Conservation (phyloP, 75 land plant species). For the Cunninghamia lanceolata region DNA sequence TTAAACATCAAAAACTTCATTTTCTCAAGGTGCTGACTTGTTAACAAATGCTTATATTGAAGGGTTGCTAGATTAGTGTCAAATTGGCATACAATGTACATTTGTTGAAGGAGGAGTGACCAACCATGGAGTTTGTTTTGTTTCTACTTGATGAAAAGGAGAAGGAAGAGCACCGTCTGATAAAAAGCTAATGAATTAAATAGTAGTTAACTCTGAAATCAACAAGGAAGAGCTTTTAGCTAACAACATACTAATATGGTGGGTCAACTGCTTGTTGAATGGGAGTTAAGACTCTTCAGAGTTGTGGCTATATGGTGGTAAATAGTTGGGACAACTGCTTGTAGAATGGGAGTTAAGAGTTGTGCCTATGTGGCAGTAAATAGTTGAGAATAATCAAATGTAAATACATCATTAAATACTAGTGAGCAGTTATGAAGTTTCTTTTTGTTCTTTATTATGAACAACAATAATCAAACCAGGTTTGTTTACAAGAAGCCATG, state of each 20-base stretch:
- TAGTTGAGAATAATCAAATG: background rate
- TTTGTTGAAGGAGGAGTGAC: constrained; percentile 1
- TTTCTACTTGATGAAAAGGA: background rate
- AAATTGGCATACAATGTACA: background rate
- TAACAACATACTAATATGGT: constrained; percentile 3
- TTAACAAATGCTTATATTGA: background rate
- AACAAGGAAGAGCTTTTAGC: background rate
- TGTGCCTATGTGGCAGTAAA: background rate
- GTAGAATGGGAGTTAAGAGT: background rate
- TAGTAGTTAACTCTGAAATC: background rate
- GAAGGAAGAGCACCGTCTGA: background rate
- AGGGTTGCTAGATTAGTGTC: background rate
- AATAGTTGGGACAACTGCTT: background rate
- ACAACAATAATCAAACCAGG: background rate
- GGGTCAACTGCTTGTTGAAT: background rate
- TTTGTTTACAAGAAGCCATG: background rate
- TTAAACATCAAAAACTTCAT: background rate
- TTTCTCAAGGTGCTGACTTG: background rate
- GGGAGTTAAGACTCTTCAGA: background rate
- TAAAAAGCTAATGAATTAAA: background rate
- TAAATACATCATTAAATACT: background rate
- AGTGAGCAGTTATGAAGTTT: background rate
- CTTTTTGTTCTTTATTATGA: background rate
- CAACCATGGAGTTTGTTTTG: background rate
- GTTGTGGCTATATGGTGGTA: background rate